Evolutionary conservation across 164 flowering plant species (phyloP), one percentile per base, ranked within the genome.

Genomic region (Paratinospora sagittata): DNA sequence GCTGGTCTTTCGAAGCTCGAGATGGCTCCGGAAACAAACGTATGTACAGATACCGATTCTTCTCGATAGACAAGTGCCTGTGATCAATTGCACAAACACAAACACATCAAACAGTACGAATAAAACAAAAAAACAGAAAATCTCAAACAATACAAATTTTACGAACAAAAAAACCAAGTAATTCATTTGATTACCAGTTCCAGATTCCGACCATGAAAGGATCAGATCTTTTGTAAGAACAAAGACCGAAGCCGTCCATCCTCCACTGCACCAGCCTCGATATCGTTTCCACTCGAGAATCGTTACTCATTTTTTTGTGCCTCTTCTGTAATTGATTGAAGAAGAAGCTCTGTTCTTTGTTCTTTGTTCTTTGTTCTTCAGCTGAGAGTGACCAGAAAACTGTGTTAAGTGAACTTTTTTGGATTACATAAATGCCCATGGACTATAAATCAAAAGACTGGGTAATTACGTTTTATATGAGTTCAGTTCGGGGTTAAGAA

Each of bases 181-280:
- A 43, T 43, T 9, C 41, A 61, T 21, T 47, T 6, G 27, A 23
- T 52, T 80, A 93, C 98, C 98, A 93, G 83, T 88, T 93, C 98
- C 98, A 93, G 61, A 90, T 77, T 7, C 97, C 98, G 77, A 91
- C 69, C 74, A 84, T 91, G 85, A 93, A 93, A 12, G 91, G 81
- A 7, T 93, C 97, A 78, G 98, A 93, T 45, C 85, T 84, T 57
- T 82, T 83, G 86, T 80, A 90, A 72, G 94, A 81, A 68, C 85
- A 82, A 39, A 90, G 86, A 0, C 96, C 93, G 61, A 86, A 87
- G 75, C 78, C 85, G 8, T 91, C 97, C 76, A 91, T 82, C 78
- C 78, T 86, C 98, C 98, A 93, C 68, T 91, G 98, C 34, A 92
- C 96, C 1, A 93, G 78, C 36, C 98, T 75, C 9, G 97, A 88